Evolutionary conservation across 805 yeast species (phyloP), one percentile per base, ranked within the genome.

Genomic region (Schwanniomyces sp.): DNA sequence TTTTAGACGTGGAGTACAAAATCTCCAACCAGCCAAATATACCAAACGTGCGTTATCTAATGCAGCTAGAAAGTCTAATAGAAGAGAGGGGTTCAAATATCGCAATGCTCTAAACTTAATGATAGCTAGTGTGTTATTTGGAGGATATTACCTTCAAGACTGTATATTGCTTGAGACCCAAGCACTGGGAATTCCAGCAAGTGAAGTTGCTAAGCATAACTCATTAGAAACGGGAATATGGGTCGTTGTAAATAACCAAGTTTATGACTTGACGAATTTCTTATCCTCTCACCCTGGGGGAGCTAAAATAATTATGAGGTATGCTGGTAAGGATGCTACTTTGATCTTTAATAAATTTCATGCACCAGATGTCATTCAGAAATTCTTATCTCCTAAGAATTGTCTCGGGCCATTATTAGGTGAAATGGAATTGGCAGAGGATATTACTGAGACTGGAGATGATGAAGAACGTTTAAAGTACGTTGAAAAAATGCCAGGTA

Each of bases 291-390:
- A 75, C 57, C 84, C 84, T 1, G 84, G 84, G 21, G 84, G 84
- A n/a, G 61, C 56, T 37, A 53, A 57, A 12, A 69, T 77, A 14
- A 67, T 79, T 27, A 54, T 75, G 41, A 63, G 62, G 27, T 66
- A 67, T 51, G 82, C 79, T 9, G 91, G 91, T 18, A 81, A 79
- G 49, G 91, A 86, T 56, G 82, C 79, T 6, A 67, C 79, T 24
- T 50, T 53, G 28, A 61, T 64, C 24, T 59, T 60, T 50, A 67
- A 71, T 61, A 70, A 69, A 56, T 72, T 72, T 60, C 81, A 76
- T 57, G 52, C 59, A 2, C 53, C 49, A n/a, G 52, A 52, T 25
- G 48, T 54, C 21, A 47, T 63, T 18, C 53, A 53, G 12, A 57
- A 54, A 44, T 51, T 52, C 42, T 49, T 62, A 8, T 47, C 56